Base-by-base conservation (phyloP, 805 yeast species). In the Candida verbasci region DNA sequence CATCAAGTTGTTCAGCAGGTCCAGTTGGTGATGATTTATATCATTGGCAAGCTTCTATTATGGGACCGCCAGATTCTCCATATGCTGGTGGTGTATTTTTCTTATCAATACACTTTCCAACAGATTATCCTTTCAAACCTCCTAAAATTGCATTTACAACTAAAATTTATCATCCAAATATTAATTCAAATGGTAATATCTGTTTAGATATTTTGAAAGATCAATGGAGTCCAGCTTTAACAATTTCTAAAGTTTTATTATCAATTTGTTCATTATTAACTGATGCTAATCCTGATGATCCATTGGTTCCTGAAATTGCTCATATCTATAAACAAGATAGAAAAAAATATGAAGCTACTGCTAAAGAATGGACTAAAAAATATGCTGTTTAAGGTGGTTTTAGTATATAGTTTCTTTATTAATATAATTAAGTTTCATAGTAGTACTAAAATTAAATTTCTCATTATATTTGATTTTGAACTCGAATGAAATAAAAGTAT, bases 21-120 rank as follows among this genome's bases (percentile, higher is more conserved):
- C 98, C 98, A 52, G 93, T 87, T 31, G 97, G 97, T 32, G 97
- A 93, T 53, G 98, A 91, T 64, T 72, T 91, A 58, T 93, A 84
- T 70, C 97, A 91, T 72, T 93, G 98, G 98, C 97, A 93, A 70
- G 98, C 97, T 28, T 89, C 97, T 29, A 93, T 93, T 61, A 87
- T 93, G 94, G 98, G 98, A 34, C 98, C 98, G 35, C 78, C 95
- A 49, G 97, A 93, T 68, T 86, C 96, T 32, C 93, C 82, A 45
- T 76, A 76, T 40, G 80, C 81, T 16, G 91, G 91, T 47, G 98
- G 97, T 55, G 96, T 91, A 30, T 93, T 93, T 66, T 93, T 93
- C 75, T 76, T 93, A 45, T 81, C 95, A 37, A 88, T 93, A 62
- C 95, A 88, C 62, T 93, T 93, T 84, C 98, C 98, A 60, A 89